A percentile compares a stretch with the other conserved stretches of the same genome.
Conservation (phyloP, 106 monocot species). For the Dactylorhiza incarnata region DNA sequence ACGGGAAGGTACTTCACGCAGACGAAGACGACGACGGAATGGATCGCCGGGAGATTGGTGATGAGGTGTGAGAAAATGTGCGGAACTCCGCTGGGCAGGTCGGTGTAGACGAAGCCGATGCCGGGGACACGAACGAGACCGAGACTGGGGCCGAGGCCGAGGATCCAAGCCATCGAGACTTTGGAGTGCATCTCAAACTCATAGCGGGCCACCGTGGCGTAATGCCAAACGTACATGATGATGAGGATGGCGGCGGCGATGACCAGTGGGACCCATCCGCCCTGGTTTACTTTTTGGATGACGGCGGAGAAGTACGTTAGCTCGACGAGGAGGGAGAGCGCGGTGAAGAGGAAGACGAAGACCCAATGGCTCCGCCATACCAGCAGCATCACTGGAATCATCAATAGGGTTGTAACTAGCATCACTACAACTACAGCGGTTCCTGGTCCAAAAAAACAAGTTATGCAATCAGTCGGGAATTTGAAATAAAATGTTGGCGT, state of each 20-base stretch:
- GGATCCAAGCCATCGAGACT: slow-evolving; percentile 90
- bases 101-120: slow-evolving; percentile 82
- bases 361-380: slow-evolving; percentile 93
- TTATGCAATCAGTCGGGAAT: not conserved
- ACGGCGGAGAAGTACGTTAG: slow-evolving; percentile 77
- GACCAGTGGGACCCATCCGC: slow-evolving; percentile 89
- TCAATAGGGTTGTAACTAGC: slow-evolving; percentile 89
- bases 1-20: slow-evolving; percentile 88
- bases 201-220: slow-evolving; percentile 61
- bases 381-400: slow-evolving; percentile 85
- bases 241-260: slow-evolving; percentile 57
- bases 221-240: slow-evolving; percentile 93
- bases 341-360: slow-evolving; percentile 54
- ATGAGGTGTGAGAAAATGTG: slow-evolving; percentile 90
- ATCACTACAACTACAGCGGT: slow-evolving; percentile 92
- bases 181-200: slow-evolving; percentile 85
- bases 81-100: slow-evolving; percentile 78
- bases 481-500: not conserved
- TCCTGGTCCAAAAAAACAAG: slow-evolving; percentile 28
- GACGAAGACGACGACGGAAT: slow-evolving; percentile 72
- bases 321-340: slow-evolving; percentile 72
- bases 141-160: slow-evolving; percentile 84
- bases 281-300: slow-evolving; percentile 80
- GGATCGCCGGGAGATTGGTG: slow-evolving; percentile 90
- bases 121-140: slow-evolving; percentile 93